Base-by-base conservation (phyloP, 805 yeast species). In the Priceomyces carsonii region DNA sequence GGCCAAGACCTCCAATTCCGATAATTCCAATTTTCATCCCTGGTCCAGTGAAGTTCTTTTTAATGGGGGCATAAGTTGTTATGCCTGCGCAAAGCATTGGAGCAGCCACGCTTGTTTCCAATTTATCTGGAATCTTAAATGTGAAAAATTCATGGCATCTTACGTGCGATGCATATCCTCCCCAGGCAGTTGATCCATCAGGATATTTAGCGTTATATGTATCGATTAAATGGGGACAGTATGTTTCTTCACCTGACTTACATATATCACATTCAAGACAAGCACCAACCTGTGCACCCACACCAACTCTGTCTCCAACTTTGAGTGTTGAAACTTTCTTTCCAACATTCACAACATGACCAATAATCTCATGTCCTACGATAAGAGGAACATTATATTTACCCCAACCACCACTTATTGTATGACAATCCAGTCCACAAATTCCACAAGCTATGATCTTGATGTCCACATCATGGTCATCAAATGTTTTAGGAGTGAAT, bases 1-100 rank as follows among this genome's bases (percentile, higher is more conserved):
- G 82, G 31, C 86, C 86, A 36, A 80, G 68, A 23, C 86, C 86
- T 35, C 87, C 86, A 39, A 80, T 68, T 33, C 85, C 85, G 38
- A 75, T 69, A 38, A 80, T 59, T 25, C 82, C 86, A 33, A 80
- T 80, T 31, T 61, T 69, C 31, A 64, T 64, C 15, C 71, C 67
- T 4, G 48, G 32, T 46, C 55, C 9, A 43, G 71, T 49, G 15
- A 40, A 43, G 36, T 72, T 76, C 56, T 75, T 65, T 24, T 58
- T 61, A 44, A 75, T 54, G 14, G 82, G 82, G 18, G 76, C 70
- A 47, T 60, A 76, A 10, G 69, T 74, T 7, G 81, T 76, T 39
- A 75, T 59, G 30, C 80, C 82, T 38, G 77, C 82, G 57, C 82
- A 76, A 47, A 76, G 51, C 59, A 76, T 53, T 19, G 82, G 80